These are phyloP conservation scores for Pycnococcus provasolii DNA, from an alignment of 139 green algal genomes.

Conservation along the genomic window DNA sequence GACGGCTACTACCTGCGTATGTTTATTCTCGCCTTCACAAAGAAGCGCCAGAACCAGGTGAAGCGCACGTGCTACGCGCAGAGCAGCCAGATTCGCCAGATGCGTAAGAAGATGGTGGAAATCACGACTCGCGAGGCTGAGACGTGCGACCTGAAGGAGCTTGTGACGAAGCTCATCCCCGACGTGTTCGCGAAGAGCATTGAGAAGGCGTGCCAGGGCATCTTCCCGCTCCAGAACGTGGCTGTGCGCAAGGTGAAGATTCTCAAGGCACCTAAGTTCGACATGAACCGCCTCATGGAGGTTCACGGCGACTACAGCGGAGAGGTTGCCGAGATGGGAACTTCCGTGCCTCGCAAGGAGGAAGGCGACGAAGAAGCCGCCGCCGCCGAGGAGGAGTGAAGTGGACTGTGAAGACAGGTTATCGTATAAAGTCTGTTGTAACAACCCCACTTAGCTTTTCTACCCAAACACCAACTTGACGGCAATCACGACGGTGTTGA, in stretches of 20 bases:
- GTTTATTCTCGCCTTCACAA: slow-evolving; percentile 97
- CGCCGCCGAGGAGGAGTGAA: too few relatives aligned
- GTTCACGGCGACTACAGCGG: slow-evolving; percentile 82
- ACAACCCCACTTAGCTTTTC: too few relatives aligned
- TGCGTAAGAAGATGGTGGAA: slow-evolving; percentile 97
- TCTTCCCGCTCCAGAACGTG: slow-evolving; percentile 87
- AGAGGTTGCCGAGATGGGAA: slow-evolving; percentile 31
- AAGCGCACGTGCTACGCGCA: slow-evolving; percentile 93
- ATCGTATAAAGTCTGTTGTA: too few relatives aligned
- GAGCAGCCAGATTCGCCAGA: slow-evolving; percentile 58
- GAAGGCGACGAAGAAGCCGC: too few relatives aligned
- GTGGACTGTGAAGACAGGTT: too few relatives aligned
- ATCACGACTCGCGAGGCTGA: slow-evolving; percentile 89
- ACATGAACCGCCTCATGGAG: slow-evolving; percentile 97
- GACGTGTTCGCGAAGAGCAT: slow-evolving; percentile 98
- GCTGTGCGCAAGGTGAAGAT: slow-evolving; percentile 98
- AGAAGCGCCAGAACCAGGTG: slow-evolving; percentile 80
- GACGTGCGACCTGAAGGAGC: slow-evolving; percentile 92
- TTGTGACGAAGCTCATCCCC: slow-evolving; percentile 97
- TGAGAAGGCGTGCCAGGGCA: slow-evolving; percentile 75
- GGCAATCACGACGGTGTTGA: too few relatives aligned
- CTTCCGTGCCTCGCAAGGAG: too few relatives aligned
- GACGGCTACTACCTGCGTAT: slow-evolving; percentile 94
- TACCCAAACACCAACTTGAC: too few relatives aligned
- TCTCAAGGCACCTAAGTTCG: slow-evolving; percentile 94